phyloP scores from a whole-genome alignment of 2,329 filamentous ascomycete genomes.

The Cercospora nicotianae region DNA sequence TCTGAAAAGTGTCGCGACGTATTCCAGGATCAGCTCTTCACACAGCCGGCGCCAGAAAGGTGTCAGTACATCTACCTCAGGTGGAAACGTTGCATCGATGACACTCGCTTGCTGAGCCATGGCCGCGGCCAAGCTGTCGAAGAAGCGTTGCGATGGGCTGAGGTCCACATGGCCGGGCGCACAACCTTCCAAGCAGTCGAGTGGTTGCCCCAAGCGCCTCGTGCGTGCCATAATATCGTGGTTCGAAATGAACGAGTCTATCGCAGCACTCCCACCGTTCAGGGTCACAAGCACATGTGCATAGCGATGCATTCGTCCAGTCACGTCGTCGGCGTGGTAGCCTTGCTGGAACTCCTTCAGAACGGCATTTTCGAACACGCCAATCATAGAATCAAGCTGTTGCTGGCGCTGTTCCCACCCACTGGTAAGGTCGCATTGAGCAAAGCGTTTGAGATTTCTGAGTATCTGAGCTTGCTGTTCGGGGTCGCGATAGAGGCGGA shows the following conservation, averaged over 20 bases:
- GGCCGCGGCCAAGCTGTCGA: constrained; percentile 70
- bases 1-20: constrained; percentile 80
- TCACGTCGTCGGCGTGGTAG: constrained; percentile 83
- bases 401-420: constrained; percentile 72
- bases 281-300: constrained; percentile 79
- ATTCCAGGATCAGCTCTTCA: constrained; percentile 80
- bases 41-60: constrained; percentile 78
- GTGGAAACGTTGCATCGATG: constrained; percentile 79
- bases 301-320: constrained; percentile 85
- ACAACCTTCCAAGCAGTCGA: constrained; percentile 76
- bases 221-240: constrained; percentile 78
- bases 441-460: constrained; percentile 74
- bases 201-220: constrained; percentile 68
- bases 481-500: constrained; percentile 82
- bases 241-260: constrained; percentile 82
- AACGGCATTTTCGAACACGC: constrained; percentile 86
- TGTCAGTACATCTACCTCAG: constrained; percentile 68
- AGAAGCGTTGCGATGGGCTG: constrained; percentile 78
- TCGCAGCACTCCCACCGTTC: constrained; percentile 74
- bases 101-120: constrained; percentile 79
- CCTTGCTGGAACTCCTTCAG: constrained; percentile 90
- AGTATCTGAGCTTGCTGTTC: constrained; percentile 90
- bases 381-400: constrained; percentile 71
- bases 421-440: constrained; percentile 74
- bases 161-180: constrained; percentile 68